Evolutionary conservation across 148 eudicot species (phyloP), one percentile per base, ranked within the genome.

Genomic region (Rhododendron kiyosumense): DNA sequence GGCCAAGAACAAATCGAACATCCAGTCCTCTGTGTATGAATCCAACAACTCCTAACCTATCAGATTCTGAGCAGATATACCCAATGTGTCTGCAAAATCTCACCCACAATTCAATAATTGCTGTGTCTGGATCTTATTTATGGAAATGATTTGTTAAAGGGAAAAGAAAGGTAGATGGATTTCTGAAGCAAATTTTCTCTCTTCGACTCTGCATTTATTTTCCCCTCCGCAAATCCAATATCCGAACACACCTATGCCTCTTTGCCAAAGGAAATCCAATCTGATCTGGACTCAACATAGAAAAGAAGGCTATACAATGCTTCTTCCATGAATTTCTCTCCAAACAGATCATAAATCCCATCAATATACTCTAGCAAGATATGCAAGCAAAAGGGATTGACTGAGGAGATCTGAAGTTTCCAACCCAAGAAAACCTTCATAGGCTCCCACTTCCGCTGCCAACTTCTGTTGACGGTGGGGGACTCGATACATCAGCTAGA

Each of bases 401-500:
- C 41, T 8, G 65, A 32, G 34, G 85, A 69, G 45, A 83, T 30
- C 80, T 75, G 49, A 51, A 74, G 69, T 51, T 48, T 84, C 24
- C 63, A 15, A 71, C 38, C 2, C 2, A 1, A 28, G 24, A 28
- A 46, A 84, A 45, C 67, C 65, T 74, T 87, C 84, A 88, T 79
- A 45, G 38, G 48, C 18, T 71, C 41, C 77, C 6, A 74, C 77
- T 88, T 63, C 22, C 84, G 38, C 18, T 83, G 41, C 30, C 90
- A 51, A 28, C 73, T 84, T 89, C 74, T 20, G 74, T 79, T 34
- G 90, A 85, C 11, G n/a, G 78, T 61, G 88, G 63, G 48, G 90
- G 85, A 28, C 81, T 83, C 8, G 90, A 88, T 54, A 59, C 90
- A 79, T 90, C 86, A 9, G 92, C 92, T 45, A 88, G 84, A 80